phyloP scores from a whole-genome alignment of 2,329 filamentous ascomycete genomes.

The Fusarium sp. region DNA sequence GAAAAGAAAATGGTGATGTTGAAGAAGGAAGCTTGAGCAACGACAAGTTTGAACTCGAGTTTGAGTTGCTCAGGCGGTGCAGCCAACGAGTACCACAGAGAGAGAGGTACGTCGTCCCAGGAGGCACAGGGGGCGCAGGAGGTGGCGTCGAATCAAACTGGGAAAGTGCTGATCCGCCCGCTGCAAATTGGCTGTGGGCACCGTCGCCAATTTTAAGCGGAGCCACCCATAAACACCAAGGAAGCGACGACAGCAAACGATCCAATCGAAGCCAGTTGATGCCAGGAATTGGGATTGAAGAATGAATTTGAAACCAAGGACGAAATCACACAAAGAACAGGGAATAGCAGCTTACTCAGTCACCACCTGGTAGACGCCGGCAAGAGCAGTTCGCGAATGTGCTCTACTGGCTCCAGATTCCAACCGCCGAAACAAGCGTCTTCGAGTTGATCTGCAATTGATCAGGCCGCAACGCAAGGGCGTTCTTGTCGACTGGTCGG shows the following conservation, averaged over 20 bases:
- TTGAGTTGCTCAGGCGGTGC: conserved; percentile 9
- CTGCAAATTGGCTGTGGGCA: conserved; percentile 45
- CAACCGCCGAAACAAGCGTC: conserved; percentile 27
- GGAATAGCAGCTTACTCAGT: conserved; percentile 21
- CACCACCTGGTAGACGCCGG: neutral
- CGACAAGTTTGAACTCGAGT: conserved; percentile 36
- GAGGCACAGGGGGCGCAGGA: conserved; percentile 44
- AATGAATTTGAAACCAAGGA: neutral
- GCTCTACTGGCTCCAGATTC: conserved; percentile 16
- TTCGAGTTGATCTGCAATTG: conserved; percentile 27
- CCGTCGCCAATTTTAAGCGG: conserved; percentile 27
- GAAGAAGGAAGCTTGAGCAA: conserved; percentile 25
- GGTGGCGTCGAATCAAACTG: conserved; percentile 45
- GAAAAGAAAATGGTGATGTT: conserved; percentile 26
- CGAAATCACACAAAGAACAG: conserved; percentile 1
- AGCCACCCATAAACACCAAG: conserved; percentile 33
- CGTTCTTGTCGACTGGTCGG: conserved; percentile 12
- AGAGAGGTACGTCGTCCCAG: conserved; percentile 28
- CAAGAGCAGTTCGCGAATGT: neutral
- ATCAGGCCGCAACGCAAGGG: conserved; percentile 38
- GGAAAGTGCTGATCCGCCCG: conserved; percentile 44
- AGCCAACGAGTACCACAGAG: neutral
- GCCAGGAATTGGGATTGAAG: neutral
- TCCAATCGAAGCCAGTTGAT: conserved; percentile 2
- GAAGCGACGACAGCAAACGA: conserved; percentile 3